Evolutionary conservation across 352 stramenopile genomes (phyloP).

Genomic region (Phytopythium litorale): DNA sequence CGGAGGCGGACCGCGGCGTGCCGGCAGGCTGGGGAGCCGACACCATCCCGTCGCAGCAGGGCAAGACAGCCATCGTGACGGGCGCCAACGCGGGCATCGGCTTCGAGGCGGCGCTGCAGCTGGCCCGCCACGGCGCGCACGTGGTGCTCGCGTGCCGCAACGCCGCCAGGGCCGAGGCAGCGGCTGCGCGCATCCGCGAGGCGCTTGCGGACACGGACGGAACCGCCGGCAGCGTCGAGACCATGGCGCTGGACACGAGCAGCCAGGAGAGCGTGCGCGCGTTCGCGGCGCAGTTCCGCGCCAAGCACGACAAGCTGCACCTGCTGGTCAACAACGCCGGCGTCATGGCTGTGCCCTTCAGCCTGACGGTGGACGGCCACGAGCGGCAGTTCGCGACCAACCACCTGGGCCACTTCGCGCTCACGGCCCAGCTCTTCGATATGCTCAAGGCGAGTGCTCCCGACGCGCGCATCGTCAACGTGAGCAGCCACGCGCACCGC

Average conservation of each 20-base stretch:
- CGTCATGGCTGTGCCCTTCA: constrained; percentile 35
- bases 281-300: constrained; percentile 33
- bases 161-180: constrained; percentile 3
- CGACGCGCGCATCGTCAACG: constrained; percentile 32
- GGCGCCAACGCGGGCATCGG: constrained; percentile 77
- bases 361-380: constrained; percentile 31
- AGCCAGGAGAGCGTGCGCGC: constrained; percentile 32
- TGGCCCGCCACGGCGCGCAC: constrained; percentile 48
- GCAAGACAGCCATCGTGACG: constrained; percentile 69
- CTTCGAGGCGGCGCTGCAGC: constrained; percentile 46
- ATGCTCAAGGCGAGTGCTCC: constrained; percentile 21
- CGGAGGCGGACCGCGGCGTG: background rate
- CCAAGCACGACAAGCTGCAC: constrained; percentile 32
- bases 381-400: constrained; percentile 70
- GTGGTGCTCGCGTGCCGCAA: constrained; percentile 30
- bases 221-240: constrained; percentile 24
- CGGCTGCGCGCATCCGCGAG: background rate
- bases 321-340: constrained; percentile 71
- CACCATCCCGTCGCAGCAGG: constrained; percentile 26
- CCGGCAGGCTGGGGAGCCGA: constrained; percentile 18
- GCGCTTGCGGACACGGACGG: background rate
- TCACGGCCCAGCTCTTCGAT: constrained; percentile 41
- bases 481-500: constrained; percentile 39
- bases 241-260: constrained; percentile 46
- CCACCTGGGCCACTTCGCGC: constrained; percentile 52